Evolutionary conservation across 345 rosid species (phyloP).

Genomic region (Lepidium didymum): DNA sequence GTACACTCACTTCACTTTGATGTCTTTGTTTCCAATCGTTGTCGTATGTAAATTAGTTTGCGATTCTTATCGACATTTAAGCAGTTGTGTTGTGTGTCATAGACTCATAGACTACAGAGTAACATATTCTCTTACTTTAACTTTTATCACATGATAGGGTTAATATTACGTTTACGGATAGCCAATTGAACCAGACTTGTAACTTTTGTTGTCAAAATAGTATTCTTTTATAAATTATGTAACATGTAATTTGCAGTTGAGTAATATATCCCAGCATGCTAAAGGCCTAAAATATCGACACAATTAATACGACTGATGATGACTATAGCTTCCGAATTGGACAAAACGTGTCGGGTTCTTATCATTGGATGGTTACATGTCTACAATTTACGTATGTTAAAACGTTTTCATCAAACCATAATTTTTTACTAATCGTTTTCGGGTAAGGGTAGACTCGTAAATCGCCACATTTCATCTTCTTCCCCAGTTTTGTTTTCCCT

Average conservation of each 20-base stretch:
- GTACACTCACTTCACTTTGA: background rate
- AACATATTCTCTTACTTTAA: background rate
- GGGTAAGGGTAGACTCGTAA: background rate
- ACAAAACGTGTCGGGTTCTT: slow-evolving; percentile 17
- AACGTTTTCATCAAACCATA: background rate
- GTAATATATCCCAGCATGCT: background rate
- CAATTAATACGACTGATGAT: slow-evolving; percentile 5
- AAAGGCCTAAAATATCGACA: background rate
- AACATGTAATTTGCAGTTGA: background rate
- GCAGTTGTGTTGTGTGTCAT: slow-evolving; percentile 13
- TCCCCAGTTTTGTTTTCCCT: background rate
- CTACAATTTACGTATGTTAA: background rate
- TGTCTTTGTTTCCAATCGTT: background rate
- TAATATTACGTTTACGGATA: background rate
- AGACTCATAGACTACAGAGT: background rate
- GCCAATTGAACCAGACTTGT: background rate
- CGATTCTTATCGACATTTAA: background rate
- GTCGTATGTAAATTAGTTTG: slow-evolving; percentile 23
- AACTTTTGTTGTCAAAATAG: background rate
- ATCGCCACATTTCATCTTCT: background rate
- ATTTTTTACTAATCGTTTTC: background rate
- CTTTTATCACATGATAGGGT: background rate
- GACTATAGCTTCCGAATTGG: background rate
- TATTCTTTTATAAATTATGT: background rate
- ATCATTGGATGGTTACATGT: background rate